phyloP scores from a whole-genome alignment of 768 basidiomycete genomes.

The Basidioascus undulatus region DNA sequence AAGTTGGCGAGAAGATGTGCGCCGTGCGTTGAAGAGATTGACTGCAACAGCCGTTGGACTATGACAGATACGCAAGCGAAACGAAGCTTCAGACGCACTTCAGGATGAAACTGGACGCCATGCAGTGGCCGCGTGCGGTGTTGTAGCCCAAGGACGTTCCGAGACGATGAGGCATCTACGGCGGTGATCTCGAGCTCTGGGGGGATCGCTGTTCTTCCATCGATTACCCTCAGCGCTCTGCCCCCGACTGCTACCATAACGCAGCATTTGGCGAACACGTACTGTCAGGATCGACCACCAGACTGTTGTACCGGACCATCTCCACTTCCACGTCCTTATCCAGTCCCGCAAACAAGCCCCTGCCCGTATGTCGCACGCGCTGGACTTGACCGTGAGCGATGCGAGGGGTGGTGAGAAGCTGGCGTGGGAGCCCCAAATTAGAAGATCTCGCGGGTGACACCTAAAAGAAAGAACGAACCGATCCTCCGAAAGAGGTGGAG shows the following conservation, averaged over 20 bases:
- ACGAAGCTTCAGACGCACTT: neutral
- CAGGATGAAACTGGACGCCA: slow-evolving; percentile 11
- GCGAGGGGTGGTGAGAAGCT: slow-evolving; percentile 3
- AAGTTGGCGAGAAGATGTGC: slow-evolving; percentile 7
- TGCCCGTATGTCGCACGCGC: neutral
- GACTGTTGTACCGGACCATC: slow-evolving; percentile 9
- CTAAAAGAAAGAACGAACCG: neutral
- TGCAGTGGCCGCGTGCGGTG: slow-evolving; percentile 3
- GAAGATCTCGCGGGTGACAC: accelerated
- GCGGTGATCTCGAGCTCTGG: neutral
- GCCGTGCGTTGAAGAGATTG: slow-evolving; percentile 7
- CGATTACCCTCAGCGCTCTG: too few species aligned
- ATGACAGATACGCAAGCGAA: neutral
- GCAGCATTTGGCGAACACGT: neutral
- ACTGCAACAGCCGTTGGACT: too few species aligned
- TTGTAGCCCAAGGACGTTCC: slow-evolving; percentile 1
- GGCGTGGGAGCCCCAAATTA: neutral
- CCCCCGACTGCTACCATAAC: too few species aligned
- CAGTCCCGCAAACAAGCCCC: neutral
- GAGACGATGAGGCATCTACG: slow-evolving; percentile 1
- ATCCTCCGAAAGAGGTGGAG: slow-evolving; percentile 7
- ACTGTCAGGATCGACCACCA: neutral
- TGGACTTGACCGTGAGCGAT: slow-evolving; percentile 8
- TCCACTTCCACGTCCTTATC: too few species aligned
- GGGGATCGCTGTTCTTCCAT: too few species aligned